These are phyloP conservation scores for Aspergillus pseudoviridinutans DNA, from an alignment of 2,329 filamentous ascomycete species.

Conservation along the genomic window DNA sequence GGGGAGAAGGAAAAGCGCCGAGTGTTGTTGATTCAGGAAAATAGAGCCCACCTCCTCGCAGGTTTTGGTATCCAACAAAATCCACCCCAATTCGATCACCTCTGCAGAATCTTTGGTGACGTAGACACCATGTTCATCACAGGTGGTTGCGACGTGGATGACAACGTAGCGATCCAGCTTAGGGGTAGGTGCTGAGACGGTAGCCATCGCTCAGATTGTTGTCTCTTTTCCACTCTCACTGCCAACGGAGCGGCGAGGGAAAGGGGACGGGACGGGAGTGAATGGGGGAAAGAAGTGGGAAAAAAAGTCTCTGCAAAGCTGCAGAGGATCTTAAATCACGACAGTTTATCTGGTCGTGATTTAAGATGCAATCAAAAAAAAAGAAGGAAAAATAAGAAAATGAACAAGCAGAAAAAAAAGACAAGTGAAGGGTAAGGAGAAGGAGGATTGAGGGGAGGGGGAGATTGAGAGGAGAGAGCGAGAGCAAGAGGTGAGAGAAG, in stretches of 20 bases:
- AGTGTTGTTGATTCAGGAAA: constrained; percentile 2
- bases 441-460: constrained; percentile 11
- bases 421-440: constrained; percentile 12
- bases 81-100: constrained; percentile 99
- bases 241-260: constrained; percentile 26
- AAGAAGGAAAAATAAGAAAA: constrained; percentile 11
- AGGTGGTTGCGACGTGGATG: constrained; percentile 97
- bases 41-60: constrained; percentile 75
- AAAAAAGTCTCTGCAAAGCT: constrained; percentile 24
- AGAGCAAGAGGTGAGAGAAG: constrained; percentile 25
- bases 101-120: constrained; percentile 99
- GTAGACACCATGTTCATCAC: constrained; percentile 98
- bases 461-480: constrained; percentile 19
- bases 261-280: constrained; percentile 4
- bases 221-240: constrained; percentile 13
- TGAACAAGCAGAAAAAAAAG: constrained; percentile 10
- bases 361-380: constrained; percentile 26
- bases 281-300: constrained; percentile 11
- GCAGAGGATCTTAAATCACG: constrained; percentile 17
- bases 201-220: constrained; percentile 37
- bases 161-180: constrained; percentile 95
- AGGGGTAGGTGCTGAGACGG: constrained; percentile 52
- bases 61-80: constrained; percentile 84
- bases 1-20: background rate
- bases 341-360: constrained; percentile 27